A percentile compares a stretch with the other conserved stretches of the same genome.
These are phyloP conservation scores for Trichoderma endophyticum DNA, from an alignment of 2,329 filamentous ascomycete species.

Conservation along the genomic window DNA sequence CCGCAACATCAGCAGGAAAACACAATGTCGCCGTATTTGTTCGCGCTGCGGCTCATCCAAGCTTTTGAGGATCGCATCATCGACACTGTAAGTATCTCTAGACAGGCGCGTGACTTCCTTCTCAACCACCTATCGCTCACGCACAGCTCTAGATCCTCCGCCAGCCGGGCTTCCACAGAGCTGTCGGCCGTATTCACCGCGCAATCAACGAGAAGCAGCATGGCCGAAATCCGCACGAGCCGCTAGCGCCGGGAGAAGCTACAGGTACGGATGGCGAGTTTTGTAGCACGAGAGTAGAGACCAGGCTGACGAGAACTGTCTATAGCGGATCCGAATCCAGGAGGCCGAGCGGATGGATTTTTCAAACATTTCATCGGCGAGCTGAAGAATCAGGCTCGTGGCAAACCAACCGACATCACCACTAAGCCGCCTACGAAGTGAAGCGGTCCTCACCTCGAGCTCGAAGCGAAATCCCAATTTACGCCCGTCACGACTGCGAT, in stretches of 20 bases:
- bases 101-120: not conserved
- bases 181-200: constrained; percentile 51
- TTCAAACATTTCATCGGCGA: constrained; percentile 49
- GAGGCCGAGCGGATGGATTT: constrained; percentile 33
- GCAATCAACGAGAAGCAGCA: constrained; percentile 47
- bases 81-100: constrained; percentile 31
- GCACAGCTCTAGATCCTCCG: constrained; percentile 42
- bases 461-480: not conserved
- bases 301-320: not conserved
- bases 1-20: not conserved
- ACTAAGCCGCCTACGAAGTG: constrained; percentile 29
- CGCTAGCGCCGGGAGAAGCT: constrained; percentile 50
- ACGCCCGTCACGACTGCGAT: not conserved
- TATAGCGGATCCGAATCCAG: constrained; percentile 34
- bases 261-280: constrained; percentile 38
- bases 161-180: constrained; percentile 50
- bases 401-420: constrained; percentile 41
- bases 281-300: not conserved
- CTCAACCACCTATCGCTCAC: constrained; percentile 15
- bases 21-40: constrained; percentile 34
- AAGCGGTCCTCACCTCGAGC: not conserved
- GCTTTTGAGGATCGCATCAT: constrained; percentile 31
- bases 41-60: constrained; percentile 34
- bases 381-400: constrained; percentile 48
- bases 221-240: constrained; percentile 50